Evolutionary conservation across 768 basidiomycete species (phyloP), one percentile per base, ranked within the genome.

Genomic region (Solioccasus polychromus): DNA sequence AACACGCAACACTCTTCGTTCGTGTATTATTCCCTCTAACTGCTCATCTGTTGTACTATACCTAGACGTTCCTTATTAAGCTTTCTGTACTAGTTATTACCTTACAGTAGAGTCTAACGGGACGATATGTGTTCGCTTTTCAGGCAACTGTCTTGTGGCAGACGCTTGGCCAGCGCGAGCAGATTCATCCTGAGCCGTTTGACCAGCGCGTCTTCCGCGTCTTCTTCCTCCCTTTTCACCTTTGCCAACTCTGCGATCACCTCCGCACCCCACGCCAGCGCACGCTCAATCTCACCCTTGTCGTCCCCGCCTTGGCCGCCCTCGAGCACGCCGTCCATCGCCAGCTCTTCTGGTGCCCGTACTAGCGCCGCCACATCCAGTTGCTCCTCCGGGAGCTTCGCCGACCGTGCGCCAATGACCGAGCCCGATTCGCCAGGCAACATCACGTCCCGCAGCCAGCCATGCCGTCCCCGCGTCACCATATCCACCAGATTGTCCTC

Each of bases 101-200:
- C 37, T 44, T 43, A 39, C 41, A 40, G 19, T 56, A 62, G 43
- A 49, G 23, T 36, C 28, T 7, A n/a, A n/a, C n/a, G n/a, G n/a
- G n/a, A n/a, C n/a, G n/a, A 72, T 42, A 87, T 78, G 54, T 78
- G 73, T 53, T 80, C 79, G 62, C 35, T 83, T 80, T 32, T 74
- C 68, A 8, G 83, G 83, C 31, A 88, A 59, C 24, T 80, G 54
- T 87, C 83, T 49, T 88, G 58, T 2, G 88, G 88, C 9, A 86
- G 86, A 6, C 86, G 76, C 59, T 88, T 88, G 45, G 85, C 83
- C 26, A 91, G 71, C 2, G 87, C 86, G 22, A 91, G 73, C 23
- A 91, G 69, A 59, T 88, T 89, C 52, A 90, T 69, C 30, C 88
- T 75, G 39, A 89, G 68, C 42, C 80, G 75, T 43, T 76, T 75